Evolutionary conservation across 345 rosid species (phyloP).

Genomic region (Odontarrhena argentea): DNA sequence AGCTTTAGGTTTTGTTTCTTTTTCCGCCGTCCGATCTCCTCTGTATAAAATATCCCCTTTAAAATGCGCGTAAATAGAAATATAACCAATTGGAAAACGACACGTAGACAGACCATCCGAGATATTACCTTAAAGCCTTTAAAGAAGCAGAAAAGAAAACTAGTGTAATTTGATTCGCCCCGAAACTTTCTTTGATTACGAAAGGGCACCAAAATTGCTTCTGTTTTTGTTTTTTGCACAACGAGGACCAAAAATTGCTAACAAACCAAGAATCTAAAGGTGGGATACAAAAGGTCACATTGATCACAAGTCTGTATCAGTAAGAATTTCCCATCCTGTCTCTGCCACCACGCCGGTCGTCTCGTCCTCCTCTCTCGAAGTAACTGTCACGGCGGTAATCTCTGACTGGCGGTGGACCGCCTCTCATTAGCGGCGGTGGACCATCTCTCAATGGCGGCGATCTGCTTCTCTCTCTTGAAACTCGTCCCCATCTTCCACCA

Average conservation of each 20-base stretch:
- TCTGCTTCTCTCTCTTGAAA: constrained; percentile 77
- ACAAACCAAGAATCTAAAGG: constrained; percentile 33
- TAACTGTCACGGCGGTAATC: constrained; percentile 59
- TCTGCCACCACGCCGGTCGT: constrained; percentile 49
- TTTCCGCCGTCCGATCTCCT: constrained; percentile 53
- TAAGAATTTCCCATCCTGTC: constrained; percentile 59
- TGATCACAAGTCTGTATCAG: constrained; percentile 14
- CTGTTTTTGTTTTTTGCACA: neutral
- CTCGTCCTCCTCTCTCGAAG: constrained; percentile 62
- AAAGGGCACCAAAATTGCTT: neutral
- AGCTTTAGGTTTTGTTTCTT: constrained; percentile 20
- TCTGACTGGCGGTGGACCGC: constrained; percentile 44
- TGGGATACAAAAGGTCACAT: constrained; percentile 20
- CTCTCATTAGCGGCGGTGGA: constrained; percentile 55
- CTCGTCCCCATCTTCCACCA: constrained; percentile 64
- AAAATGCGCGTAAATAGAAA: neutral
- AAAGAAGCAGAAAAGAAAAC: neutral
- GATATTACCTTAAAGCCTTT: too few relatives aligned
- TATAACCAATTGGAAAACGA: neutral
- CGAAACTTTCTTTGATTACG: neutral
- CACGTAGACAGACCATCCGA: constrained; percentile 38
- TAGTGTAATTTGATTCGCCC: neutral
- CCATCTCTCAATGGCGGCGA: constrained; percentile 61
- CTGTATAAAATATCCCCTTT: neutral
- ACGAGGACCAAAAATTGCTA: constrained; percentile 7